Evolutionary conservation across 164 flowering plant species (phyloP).

Genomic region (Taxillus chinensis): DNA sequence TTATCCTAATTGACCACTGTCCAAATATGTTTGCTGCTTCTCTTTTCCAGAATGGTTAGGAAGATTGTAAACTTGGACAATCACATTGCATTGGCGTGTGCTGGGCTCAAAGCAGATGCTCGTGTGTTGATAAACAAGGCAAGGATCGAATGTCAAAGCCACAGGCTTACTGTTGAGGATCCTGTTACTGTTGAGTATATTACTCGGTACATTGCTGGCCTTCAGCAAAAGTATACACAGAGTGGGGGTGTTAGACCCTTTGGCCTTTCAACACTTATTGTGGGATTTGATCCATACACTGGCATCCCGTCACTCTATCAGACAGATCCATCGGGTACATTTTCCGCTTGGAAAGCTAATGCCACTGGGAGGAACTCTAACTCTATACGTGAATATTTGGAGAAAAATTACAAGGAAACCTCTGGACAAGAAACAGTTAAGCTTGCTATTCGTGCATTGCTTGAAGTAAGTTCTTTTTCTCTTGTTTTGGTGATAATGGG

Average conservation of each 20-base stretch:
- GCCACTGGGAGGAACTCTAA: slow-evolving; percentile 3
- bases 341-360: slow-evolving; percentile 3
- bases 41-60: slow-evolving; percentile 2
- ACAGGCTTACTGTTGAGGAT: slow-evolving; percentile 3
- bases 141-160: slow-evolving; percentile 2
- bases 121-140: slow-evolving; percentile 1
- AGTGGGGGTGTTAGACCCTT: slow-evolving; percentile 2
- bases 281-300: slow-evolving; percentile 4
- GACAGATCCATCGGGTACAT: slow-evolving; percentile 6
- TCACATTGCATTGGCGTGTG: slow-evolving; percentile 3
- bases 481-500: no score
- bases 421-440: slow-evolving; percentile 1
- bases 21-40: background rate
- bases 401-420: slow-evolving; percentile 3
- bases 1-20: background rate
- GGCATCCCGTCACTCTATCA: slow-evolving; percentile 4
- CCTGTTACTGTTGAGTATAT: slow-evolving; percentile 6
- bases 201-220: slow-evolving; percentile 4
- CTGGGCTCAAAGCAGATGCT: slow-evolving; percentile 7
- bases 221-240: slow-evolving; percentile 7
- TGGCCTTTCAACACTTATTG: slow-evolving; percentile 2
- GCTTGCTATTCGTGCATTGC: slow-evolving; percentile 2
- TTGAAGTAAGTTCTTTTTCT: slow-evolving; percentile 1
- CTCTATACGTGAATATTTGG: slow-evolving; percentile 2
- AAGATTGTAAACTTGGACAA: slow-evolving; percentile 2